Evolutionary conservation across 192 early-diverging fungal species (phyloP).

Genomic region (Thoreauomyces humboldtii): DNA sequence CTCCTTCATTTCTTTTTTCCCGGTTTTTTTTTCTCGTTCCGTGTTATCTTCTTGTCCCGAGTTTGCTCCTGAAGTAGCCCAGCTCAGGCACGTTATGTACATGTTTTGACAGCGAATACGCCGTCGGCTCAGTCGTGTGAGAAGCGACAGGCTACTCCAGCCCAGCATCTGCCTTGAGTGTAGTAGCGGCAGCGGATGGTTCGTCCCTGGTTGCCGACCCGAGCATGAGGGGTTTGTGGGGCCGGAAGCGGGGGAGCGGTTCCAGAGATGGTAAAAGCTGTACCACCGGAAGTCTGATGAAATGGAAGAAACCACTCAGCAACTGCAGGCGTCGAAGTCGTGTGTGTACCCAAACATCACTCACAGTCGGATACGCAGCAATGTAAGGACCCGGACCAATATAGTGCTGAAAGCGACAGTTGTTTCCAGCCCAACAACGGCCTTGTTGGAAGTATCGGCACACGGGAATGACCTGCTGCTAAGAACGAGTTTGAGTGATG

Average conservation of each 20-base stretch:
- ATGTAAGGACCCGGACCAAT: slow-evolving; percentile 17
- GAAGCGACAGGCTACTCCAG: background rate
- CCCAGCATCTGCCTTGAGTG: slow-evolving; percentile 2
- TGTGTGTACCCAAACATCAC: too few relatives aligned
- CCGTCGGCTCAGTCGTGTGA: too few relatives aligned
- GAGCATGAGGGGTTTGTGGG: too few relatives aligned
- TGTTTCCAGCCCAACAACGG: slow-evolving; percentile 13
- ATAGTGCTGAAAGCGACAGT: slow-evolving; percentile 15
- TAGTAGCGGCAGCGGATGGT: slow-evolving; percentile 2
- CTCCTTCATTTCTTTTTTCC: too few relatives aligned
- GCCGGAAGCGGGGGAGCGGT: too few relatives aligned
- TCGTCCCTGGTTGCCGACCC: background rate
- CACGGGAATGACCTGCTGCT: slow-evolving; percentile 4
- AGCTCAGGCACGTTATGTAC: too few relatives aligned
- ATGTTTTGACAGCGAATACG: too few relatives aligned
- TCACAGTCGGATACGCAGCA: slow-evolving; percentile 10
- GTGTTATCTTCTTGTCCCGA: too few relatives aligned
- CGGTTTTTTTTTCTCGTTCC: too few relatives aligned
- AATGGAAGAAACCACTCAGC: background rate
- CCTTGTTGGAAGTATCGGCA: slow-evolving; percentile 25
- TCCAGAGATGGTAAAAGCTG: slow-evolving; percentile 9
- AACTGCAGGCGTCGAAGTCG: background rate
- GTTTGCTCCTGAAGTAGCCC: too few relatives aligned
- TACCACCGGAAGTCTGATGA: background rate
- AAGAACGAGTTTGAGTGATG: background rate